A percentile compares a stretch with the other conserved stretches of the same genome.
phyloP scores from a whole-genome alignment of 805 yeast species.

The Spathaspora arborariae region DNA sequence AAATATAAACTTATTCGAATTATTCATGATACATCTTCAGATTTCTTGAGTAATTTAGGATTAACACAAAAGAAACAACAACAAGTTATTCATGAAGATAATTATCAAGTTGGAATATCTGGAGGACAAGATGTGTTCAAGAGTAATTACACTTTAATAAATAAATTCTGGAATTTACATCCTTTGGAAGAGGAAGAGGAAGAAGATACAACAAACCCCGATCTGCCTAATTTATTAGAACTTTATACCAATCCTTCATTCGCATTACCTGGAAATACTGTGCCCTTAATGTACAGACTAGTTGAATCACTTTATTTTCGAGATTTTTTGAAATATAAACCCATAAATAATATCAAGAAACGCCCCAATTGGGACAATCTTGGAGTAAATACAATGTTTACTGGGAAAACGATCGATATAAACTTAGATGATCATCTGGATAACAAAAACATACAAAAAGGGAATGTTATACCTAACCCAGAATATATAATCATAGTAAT shows the following conservation, averaged over 20 bases:
- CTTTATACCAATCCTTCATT: conserved; percentile 51
- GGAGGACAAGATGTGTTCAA: conserved; percentile 27
- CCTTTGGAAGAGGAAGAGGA: conserved; percentile 33
- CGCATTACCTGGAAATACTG: conserved; percentile 72
- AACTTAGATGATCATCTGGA: conserved; percentile 23
- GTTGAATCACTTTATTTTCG: conserved; percentile 66
- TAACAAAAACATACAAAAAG: conserved; percentile 1
- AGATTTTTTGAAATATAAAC: conserved; percentile 42
- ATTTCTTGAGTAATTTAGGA: conserved; percentile 21
- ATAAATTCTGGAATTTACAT: conserved; percentile 46
- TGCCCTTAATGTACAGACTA: conserved; percentile 70
- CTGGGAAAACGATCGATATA: conserved; percentile 38
- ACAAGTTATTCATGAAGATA: conserved; percentile 12
- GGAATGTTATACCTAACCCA: conserved; percentile 7
- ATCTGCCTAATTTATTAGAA: conserved; percentile 12
- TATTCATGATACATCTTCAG: conserved; percentile 15
- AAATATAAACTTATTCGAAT: conserved; percentile 46
- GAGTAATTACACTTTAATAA: conserved; percentile 34
- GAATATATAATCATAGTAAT: conserved; percentile 46
- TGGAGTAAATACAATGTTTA: conserved; percentile 35
- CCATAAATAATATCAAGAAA: conserved; percentile 29
- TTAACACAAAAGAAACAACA: conserved; percentile 6
- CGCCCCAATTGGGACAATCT: conserved; percentile 46
- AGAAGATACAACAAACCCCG: conserved; percentile 6
- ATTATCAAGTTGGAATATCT: conserved; percentile 26